phyloP scores from a whole-genome alignment of 805 yeast genomes.

The Saccharomycopsis babjevae region DNA sequence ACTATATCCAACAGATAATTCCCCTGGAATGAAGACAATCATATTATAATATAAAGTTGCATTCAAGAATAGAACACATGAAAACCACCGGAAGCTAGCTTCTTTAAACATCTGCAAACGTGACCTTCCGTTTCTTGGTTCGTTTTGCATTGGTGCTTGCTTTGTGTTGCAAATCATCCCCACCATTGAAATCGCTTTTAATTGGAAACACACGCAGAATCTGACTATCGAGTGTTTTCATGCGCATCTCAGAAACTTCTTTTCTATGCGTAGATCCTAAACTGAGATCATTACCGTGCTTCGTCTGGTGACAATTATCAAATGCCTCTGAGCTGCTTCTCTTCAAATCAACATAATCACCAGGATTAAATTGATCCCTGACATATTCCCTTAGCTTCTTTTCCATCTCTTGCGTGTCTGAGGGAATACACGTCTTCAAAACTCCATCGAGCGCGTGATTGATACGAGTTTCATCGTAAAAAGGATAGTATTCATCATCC shows the following conservation, averaged over 20 bases:
- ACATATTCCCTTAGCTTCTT: not conserved
- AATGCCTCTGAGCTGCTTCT: not conserved
- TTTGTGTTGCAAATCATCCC: not conserved
- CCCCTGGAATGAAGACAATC: not conserved
- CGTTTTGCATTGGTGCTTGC: not conserved
- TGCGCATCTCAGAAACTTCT: not conserved
- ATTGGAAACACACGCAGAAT: not conserved
- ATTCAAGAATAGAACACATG: not conserved
- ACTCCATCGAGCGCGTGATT: not conserved
- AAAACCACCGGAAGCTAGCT: not conserved
- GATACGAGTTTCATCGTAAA: not conserved
- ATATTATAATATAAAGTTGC: not conserved
- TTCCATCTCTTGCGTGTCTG: not conserved
- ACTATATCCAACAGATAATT: not conserved
- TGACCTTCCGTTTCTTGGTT: not conserved
- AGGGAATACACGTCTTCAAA: not conserved
- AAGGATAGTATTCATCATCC: not conserved
- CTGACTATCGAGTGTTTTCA: not conserved
- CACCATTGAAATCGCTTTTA: not conserved
- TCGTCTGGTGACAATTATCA: not conserved
- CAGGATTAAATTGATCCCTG: not conserved
- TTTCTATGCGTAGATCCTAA: not conserved
- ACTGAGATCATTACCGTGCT: not conserved
- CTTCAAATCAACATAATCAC: not conserved
- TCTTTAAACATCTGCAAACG: not conserved